These are phyloP conservation scores for Metarhizium anisopliae DNA, from an alignment of 2,329 filamentous ascomycete genomes.

Conservation along the genomic window DNA sequence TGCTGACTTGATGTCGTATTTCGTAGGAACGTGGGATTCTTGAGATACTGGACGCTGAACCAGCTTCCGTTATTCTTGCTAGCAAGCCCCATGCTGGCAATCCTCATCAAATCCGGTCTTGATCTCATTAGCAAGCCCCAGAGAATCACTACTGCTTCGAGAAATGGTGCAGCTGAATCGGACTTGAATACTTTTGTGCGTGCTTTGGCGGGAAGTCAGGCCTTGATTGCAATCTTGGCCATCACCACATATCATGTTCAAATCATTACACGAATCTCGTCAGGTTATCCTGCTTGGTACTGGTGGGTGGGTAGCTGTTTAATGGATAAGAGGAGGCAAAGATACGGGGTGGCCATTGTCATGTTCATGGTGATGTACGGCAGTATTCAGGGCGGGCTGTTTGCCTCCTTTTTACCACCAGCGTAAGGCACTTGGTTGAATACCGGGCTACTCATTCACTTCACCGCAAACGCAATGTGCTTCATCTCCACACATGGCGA, in stretches of 20 bases:
- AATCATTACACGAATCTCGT: slow-evolving; percentile 82
- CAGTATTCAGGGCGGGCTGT: slow-evolving; percentile 72
- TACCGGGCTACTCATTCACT: neutral
- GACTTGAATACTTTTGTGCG: slow-evolving; percentile 25
- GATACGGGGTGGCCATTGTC: slow-evolving; percentile 35
- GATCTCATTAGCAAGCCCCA: slow-evolving; percentile 23
- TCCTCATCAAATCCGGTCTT: slow-evolving; percentile 51
- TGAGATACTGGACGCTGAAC: slow-evolving; percentile 80
- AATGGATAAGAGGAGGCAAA: slow-evolving; percentile 20
- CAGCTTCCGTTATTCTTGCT: slow-evolving; percentile 85
- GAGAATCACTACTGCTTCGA: neutral
- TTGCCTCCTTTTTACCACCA: slow-evolving; percentile 84
- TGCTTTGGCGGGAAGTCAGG: slow-evolving; percentile 62
- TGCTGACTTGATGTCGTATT: slow-evolving; percentile 23
- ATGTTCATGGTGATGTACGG: slow-evolving; percentile 74
- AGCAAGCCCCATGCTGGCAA: slow-evolving; percentile 64
- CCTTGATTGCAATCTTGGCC: slow-evolving; percentile 61
- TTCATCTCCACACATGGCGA: neutral
- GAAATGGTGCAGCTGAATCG: slow-evolving; percentile 4
- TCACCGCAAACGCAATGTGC: neutral
- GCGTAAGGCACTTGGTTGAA: slow-evolving; percentile 40
- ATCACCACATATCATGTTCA: slow-evolving; percentile 84
- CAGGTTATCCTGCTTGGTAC: slow-evolving; percentile 85
- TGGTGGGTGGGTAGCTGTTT: slow-evolving; percentile 59
- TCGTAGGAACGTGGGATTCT: slow-evolving; percentile 72